Conservation (phyloP, 2,329 filamentous ascomycete species). For the Fusarium sp. region DNA sequence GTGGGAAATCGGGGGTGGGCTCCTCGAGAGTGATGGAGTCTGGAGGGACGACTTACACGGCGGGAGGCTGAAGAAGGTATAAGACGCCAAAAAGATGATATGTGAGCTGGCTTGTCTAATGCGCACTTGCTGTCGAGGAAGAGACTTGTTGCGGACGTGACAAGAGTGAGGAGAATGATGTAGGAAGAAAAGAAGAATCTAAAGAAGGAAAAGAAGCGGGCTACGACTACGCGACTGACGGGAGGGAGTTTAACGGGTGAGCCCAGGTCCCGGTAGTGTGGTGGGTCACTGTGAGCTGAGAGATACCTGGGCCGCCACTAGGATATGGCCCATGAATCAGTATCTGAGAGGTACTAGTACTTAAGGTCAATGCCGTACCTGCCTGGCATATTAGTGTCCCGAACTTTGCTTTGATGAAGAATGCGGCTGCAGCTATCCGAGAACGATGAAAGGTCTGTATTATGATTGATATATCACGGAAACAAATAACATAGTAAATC, state of each 20-base stretch:
- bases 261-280: constrained; percentile 42
- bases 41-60: constrained; percentile 49
- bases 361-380: constrained; percentile 21
- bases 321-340: constrained; percentile 1
- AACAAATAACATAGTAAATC: not conserved
- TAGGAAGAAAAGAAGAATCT: constrained; percentile 34
- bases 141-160: constrained; percentile 18
- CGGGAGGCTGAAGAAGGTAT: constrained; percentile 24
- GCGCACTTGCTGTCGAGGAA: not conserved
- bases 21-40: constrained; percentile 36
- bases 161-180: constrained; percentile 20
- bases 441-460: not conserved
- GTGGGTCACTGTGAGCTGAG: constrained; percentile 29
- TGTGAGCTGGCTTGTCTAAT: not conserved
- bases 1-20: constrained; percentile 39
- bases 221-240: constrained; percentile 41
- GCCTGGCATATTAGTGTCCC: constrained; percentile 22
- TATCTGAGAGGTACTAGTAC: constrained; percentile 28
- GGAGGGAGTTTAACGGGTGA: constrained; percentile 41
- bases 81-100: constrained; percentile 32
- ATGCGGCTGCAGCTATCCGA: constrained; percentile 4
- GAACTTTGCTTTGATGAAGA: not conserved
- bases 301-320: constrained; percentile 17
- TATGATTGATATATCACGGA: not conserved
- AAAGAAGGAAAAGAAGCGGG: constrained; percentile 40